Evolutionary conservation across 345 rosid species (phyloP).

Genomic region (Eutrema heterophyllum): DNA sequence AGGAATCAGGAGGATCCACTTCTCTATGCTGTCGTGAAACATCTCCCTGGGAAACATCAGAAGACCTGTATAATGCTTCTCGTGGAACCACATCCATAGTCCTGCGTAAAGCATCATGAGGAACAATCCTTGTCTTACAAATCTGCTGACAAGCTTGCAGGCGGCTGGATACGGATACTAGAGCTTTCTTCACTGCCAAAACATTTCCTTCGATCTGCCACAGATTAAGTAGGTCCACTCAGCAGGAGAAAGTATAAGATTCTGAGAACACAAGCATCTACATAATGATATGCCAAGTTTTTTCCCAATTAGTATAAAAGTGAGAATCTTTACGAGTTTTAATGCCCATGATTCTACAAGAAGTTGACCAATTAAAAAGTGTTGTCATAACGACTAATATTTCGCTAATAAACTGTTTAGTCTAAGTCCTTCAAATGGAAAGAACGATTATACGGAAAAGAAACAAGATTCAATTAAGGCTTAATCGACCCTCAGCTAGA

Average conservation of each 20-base stretch:
- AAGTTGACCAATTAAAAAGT: too few relatives aligned
- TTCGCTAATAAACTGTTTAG: too few relatives aligned
- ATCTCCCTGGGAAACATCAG: conserved; percentile 7
- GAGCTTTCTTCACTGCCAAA: conserved; percentile 57
- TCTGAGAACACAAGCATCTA: not conserved
- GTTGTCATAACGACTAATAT: too few relatives aligned
- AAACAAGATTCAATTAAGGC: too few relatives aligned
- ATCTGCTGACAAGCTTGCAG: conserved; percentile 50
- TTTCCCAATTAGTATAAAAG: not conserved
- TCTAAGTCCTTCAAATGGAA: too few relatives aligned
- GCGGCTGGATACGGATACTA: conserved; percentile 50
- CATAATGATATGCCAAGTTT: not conserved
- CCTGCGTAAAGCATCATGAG: too few relatives aligned
- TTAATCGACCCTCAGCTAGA: too few relatives aligned
- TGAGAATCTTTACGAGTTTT: not conserved
- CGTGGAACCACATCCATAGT: too few relatives aligned
- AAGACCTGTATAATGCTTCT: not conserved
- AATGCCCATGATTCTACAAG: not conserved
- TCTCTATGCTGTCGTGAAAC: not conserved
- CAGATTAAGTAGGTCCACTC: not conserved
- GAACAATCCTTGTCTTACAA: not conserved
- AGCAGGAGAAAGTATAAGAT: not conserved
- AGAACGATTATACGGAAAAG: too few relatives aligned
- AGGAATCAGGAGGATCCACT: conserved; percentile 13
- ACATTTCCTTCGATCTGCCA: conserved; percentile 66